These are phyloP conservation scores for Paraphoma chrysanthemicola DNA, from an alignment of 2,329 filamentous ascomycete genomes.

Conservation along the genomic window DNA sequence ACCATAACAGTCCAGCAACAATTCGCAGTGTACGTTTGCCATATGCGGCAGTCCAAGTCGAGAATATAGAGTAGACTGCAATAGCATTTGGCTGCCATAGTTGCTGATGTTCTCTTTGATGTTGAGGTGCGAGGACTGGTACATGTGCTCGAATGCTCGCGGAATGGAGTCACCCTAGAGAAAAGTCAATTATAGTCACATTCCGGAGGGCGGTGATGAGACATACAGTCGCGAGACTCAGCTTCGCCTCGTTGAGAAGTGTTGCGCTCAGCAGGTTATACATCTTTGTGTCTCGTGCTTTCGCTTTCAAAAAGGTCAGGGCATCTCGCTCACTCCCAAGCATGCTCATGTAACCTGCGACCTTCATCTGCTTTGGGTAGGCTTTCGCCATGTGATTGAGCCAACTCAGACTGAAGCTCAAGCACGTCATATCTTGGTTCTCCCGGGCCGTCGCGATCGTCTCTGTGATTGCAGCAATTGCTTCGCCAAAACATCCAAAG, in stretches of 20 bases:
- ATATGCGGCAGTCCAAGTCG: conserved; percentile 70
- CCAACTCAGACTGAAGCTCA: conserved; percentile 97
- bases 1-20: conserved; percentile 77
- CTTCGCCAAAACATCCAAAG: conserved; percentile 89
- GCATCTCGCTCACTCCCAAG: conserved; percentile 81
- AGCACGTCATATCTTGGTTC: conserved; percentile 87
- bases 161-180: conserved; percentile 63
- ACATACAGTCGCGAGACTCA: conserved; percentile 75
- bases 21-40: conserved; percentile 69
- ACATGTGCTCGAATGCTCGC: conserved; percentile 75
- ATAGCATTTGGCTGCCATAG: conserved; percentile 75
- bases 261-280: conserved; percentile 85
- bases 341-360: conserved; percentile 74
- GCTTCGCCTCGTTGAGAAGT: conserved; percentile 83
- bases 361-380: conserved; percentile 76
- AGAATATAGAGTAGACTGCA: conserved; percentile 77
- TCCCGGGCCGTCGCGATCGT: conserved; percentile 94
- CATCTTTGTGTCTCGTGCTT: conserved; percentile 85
- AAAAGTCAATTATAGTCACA: conserved; percentile 4
- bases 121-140: conserved; percentile 83
- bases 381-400: conserved; percentile 91
- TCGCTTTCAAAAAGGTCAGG: conserved; percentile 81
- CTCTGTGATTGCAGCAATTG: conserved; percentile 92
- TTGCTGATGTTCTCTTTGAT: conserved; percentile 78
- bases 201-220: not conserved